Evolutionary conservation across 768 basidiomycete species (phyloP), one percentile per base, ranked within the genome.

Genomic region (Pisolithus marmoratus): DNA sequence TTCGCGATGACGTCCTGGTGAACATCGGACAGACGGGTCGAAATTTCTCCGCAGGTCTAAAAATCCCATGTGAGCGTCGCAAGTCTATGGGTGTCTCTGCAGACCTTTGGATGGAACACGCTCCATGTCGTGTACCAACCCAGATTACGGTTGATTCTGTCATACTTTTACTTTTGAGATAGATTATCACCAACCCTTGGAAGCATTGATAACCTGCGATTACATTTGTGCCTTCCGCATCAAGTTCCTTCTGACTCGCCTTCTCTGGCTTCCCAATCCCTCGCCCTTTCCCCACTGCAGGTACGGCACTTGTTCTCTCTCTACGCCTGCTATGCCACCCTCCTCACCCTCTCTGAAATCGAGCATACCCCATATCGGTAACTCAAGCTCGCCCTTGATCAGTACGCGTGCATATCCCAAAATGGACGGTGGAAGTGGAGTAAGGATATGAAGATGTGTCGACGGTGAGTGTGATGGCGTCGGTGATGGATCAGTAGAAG

Each of bases 301-400:
- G 69, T 81, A 95, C n/a, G 94, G 84, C 19, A 83, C 76, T 4
- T 70, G 81, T 7, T 75, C 79, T 61, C 73, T 81, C 14, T 77
- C 76, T 15, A 73, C 65, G 1, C 77, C 78, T 5, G 81, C 79
- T 5, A 84, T 71, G 20, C 50, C 54, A 0, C 78, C 73, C 6
- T 61, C 58, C 7, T 69, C 74, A 22, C 58, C 68, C 8, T 65
- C 66, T 23, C 72, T 68, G 65, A 83, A 86, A 65, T 94, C 92
- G 46, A 96, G 71, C 84, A 92, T 82, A 0, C 87, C 92, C 83
- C 87, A 87, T 1, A 93, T 72, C 0, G 94, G 94, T 0, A 96
- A 68, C 65, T 94, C 92, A 60, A 94, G 73, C 63, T 93, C 91
- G 8, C 94, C 94, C 65, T 89, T 93, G 43, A 95, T 82, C 3